Conservation (phyloP, 306 rosid species). For the Trifolium subterraneum region DNA sequence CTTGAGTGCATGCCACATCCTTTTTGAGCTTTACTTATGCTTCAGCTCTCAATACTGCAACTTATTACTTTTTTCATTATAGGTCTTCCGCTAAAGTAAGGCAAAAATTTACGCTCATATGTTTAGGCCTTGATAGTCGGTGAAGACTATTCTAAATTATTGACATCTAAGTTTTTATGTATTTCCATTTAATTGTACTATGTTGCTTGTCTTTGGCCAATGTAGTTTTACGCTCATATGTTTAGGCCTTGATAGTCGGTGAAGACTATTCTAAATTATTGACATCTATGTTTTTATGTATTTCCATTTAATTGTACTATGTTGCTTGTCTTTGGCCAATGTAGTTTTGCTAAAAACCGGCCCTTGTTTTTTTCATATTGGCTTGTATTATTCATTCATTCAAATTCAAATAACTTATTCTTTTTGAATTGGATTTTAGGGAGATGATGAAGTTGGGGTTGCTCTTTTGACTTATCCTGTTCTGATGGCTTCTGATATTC, state of each 20-base stretch:
- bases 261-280: background rate
- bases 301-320: conserved; percentile 11
- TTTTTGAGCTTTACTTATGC: conserved; percentile 23
- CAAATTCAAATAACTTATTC: conserved; percentile 40
- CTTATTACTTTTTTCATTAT: background rate
- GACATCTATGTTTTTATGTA: conserved; percentile 7
- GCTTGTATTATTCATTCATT: conserved; percentile 31
- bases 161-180: conserved; percentile 9
- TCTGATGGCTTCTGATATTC: conserved; percentile 98
- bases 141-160: background rate
- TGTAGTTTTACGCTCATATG: conserved; percentile 34
- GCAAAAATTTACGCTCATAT: background rate
- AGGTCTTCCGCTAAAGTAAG: conserved; percentile 22
- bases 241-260: background rate
- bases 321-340: conserved; percentile 32
- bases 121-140: background rate
- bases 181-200: conserved; percentile 10
- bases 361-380: conserved; percentile 16
- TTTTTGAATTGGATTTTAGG: conserved; percentile 61
- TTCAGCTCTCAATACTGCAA: conserved; percentile 15
- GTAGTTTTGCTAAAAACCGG: conserved; percentile 27
- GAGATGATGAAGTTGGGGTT: conserved; percentile 96
- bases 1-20: background rate
- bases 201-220: conserved; percentile 28
- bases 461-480: conserved; percentile 98